Conservation (phyloP, 768 basidiomycete genomes). For the Boletus insuetus region DNA sequence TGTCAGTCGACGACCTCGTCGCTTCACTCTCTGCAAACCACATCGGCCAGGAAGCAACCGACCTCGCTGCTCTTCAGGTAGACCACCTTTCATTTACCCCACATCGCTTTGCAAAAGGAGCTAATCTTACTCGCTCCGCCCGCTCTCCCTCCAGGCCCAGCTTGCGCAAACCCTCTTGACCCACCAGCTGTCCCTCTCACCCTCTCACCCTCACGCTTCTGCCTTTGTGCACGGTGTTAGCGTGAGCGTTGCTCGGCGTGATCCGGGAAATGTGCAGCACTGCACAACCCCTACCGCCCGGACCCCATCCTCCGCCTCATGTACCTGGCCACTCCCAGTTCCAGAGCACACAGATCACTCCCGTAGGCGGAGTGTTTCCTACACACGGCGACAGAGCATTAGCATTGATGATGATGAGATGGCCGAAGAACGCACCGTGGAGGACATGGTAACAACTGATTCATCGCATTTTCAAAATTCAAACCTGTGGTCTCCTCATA, state of each 20-base stretch:
- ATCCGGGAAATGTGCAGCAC: constrained; percentile 37
- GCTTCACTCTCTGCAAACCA: constrained; percentile 45
- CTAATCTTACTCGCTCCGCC: constrained; percentile 16
- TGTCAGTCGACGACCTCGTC: constrained; percentile 52
- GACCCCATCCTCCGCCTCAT: constrained; percentile 31
- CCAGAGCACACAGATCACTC: constrained; percentile 22
- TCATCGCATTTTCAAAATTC: constrained; percentile 28
- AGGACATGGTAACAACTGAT: constrained; percentile 40
- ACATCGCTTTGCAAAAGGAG: constrained; percentile 7
- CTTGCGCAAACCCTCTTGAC: constrained; percentile 43
- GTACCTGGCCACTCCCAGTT: constrained; percentile 29
- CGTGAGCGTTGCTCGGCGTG: constrained; percentile 25
- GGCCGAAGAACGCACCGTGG: constrained; percentile 46
- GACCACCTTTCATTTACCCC: constrained; percentile 10
- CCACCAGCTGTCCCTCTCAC: constrained; percentile 29
- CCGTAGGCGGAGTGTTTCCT: constrained; percentile 29
- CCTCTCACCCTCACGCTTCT: constrained; percentile 13
- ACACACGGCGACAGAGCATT: constrained; percentile 20
- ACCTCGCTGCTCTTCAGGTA: constrained; percentile 49
- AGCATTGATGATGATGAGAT: constrained; percentile 33
- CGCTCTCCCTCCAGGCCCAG: constrained; percentile 35
- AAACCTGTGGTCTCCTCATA: constrained; percentile 25
- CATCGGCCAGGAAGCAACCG: constrained; percentile 53
- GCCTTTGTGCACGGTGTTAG: constrained; percentile 21
- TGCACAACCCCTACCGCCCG: constrained; percentile 40